Evolutionary conservation across 2,329 filamentous ascomycete genomes (phyloP), one percentile per base, ranked within the genome.

Genomic region (Cercospora zeina): DNA sequence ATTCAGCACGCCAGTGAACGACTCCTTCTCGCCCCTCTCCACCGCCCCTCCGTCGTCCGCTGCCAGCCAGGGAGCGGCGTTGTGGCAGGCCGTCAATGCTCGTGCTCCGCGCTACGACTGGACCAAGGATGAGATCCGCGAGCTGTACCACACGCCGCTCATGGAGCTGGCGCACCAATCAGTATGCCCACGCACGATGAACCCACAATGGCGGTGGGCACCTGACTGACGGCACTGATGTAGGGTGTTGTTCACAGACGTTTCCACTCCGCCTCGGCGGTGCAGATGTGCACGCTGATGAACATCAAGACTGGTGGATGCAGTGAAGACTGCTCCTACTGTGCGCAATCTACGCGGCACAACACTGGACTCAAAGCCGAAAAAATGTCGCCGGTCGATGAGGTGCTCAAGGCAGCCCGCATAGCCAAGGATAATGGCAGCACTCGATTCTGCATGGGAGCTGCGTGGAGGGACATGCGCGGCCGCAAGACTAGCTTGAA

Each of bases 281-380:
- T 96, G 66, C 92, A 96, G 77, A 89, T 96, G 77, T 96, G 92
- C 80, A 96, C 92, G 0, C 82, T 96, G 62, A 96, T 96, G 90
- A 96, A 96, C 81, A 96, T 96, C 81, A 96, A 96, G 76, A 96
- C 91, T 8, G 92, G 92, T 59, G 92, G 92, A 53, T 96, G 92
- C 78, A 91, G 86, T 69, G 92, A 96, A 76, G 92, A 96, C 77
- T 96, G 92, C 79, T 91, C 89, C 24, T 96, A 96, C 84, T 96
- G 91, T 76, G 90, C 91, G 2, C 91, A 96, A 77, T 93, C 91
- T 4, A 91, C 90, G 5, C 88, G 90, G 27, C 89, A 96, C 82
- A 77, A 81, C 68, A 87, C 92, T 3, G 90, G 91, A 7, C 83
- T 96, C 33, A 85, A 90, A 73, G 89, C 92, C 10, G 90, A 89